Percentiles rank a stretch among this genome's conserved stretches.
These are phyloP conservation scores for Alternaria gansuensis DNA, from an alignment of 2,329 filamentous ascomycete genomes.

Conservation along the genomic window DNA sequence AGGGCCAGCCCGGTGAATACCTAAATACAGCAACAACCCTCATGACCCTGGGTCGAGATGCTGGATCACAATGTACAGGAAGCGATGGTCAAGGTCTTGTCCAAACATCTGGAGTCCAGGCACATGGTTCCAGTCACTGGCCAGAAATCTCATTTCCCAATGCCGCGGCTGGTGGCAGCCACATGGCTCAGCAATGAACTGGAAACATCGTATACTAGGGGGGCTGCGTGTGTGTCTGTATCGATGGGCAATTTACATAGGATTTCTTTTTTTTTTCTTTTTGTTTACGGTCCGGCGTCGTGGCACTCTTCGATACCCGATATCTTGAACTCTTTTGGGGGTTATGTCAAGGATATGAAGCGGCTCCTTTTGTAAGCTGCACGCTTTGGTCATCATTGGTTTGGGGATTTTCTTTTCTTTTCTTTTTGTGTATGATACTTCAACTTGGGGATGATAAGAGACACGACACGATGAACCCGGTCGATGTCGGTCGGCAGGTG, in stretches of 20 bases:
- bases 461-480: background rate
- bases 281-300: slow-evolving; percentile 13
- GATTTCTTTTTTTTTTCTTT: slow-evolving; percentile 11
- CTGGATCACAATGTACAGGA: slow-evolving; percentile 29
- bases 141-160: slow-evolving; percentile 42
- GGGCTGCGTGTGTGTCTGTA: slow-evolving; percentile 2
- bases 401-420: background rate
- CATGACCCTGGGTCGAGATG: slow-evolving; percentile 50
- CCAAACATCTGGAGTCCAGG: slow-evolving; percentile 37
- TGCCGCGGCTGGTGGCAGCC: slow-evolving; percentile 30
- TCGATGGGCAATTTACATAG: slow-evolving; percentile 7
- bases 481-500: background rate
- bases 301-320: slow-evolving; percentile 15
- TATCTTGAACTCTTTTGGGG: slow-evolving; percentile 12
- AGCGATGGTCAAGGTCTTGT: slow-evolving; percentile 31
- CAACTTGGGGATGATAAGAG: slow-evolving; percentile 17
- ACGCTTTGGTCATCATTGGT: slow-evolving; percentile 6
- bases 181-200: slow-evolving; percentile 31
- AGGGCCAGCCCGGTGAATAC: slow-evolving; percentile 43
- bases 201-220: background rate
- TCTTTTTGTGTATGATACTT: slow-evolving; percentile 28
- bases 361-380: slow-evolving; percentile 13
- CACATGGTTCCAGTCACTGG: slow-evolving; percentile 39
- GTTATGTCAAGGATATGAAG: slow-evolving; percentile 20
- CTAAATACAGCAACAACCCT: slow-evolving; percentile 53